Evolutionary conservation across 495 filamentous ascomycete species (phyloP), one percentile per base, ranked within the genome.

Genomic region (Talaromyces liani): DNA sequence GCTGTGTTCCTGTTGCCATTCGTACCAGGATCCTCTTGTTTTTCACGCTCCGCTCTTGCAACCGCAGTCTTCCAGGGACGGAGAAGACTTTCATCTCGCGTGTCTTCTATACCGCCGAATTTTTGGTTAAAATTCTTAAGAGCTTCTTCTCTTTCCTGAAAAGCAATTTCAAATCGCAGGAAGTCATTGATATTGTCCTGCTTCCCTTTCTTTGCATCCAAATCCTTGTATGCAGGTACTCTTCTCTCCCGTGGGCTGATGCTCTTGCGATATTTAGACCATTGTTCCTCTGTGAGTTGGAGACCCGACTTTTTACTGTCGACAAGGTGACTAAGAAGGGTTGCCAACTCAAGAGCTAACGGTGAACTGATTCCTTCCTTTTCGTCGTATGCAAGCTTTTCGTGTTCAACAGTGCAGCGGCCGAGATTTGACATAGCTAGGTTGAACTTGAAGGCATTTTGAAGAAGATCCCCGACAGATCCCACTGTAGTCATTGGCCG

Each of bases 281-380:
- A 91, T 27, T 82, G 79, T 0, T 77, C 70, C 10, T 84, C 77
- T 20, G 77, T 81, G 34, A 95, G 88, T n/a, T 75, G 73, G 0
- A 78, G 70, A 9, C 93, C 92, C 41, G 89, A 85, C 68, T 97
- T 98, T 14, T 84, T 80, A 14, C 87, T 84, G 68, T 98, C 93
- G 5, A 96, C 91, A 4, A 98, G 75, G 39, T 88, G 78, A 53
- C 91, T 89, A 8, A 96, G 84, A 0, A 97, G 80, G 25, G 80
- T 82, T 53, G 87, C 87, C 3, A 96, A 71, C 16, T 82, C 74
- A 20, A 87, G 79, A 1, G 89, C 86, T 2, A 69, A 65, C 0
- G 73, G 61, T 33, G 85, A 79, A 49, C 80, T 68, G 12, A 93
- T 86, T 5, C 74, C 79, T 58, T 86, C 82, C 20, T 80, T 75